Evolutionary conservation across 495 filamentous ascomycete species (phyloP), one percentile per base, ranked within the genome.

Genomic region (Jackrogersella minutella): DNA sequence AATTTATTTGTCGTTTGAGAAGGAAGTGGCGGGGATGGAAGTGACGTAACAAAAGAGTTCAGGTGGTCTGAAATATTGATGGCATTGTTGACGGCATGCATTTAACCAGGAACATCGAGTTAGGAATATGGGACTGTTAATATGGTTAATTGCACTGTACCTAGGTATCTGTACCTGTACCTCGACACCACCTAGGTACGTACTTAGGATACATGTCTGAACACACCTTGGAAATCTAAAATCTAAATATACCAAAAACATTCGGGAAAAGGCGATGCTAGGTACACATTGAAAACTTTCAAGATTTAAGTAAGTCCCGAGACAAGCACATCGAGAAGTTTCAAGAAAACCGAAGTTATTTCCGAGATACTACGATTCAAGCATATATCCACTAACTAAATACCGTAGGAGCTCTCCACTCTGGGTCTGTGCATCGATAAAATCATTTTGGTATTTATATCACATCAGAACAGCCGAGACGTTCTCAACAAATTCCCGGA

Each of bases 401-500:
- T 36, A 36, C 8, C 2, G 11, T 26, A 2, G 4, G n/a, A 49
- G 26, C 30, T 36, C 22, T 52, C 21, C 44, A 59, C 36, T 19
- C 19, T 39, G 26, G 49, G 50, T 39, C 59, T 55, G 50, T 55
- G 58, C 58, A 62, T 53, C 5, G 9, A 16, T 16, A n/a, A 63
- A 63, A 40, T 28, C 37, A 31, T 26, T 21, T 30, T 7, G 3
- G 26, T 30, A 30, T 7, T 30, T 30, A 30, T 30, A 30, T 31
- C 63, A 19, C 62, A 31, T 17, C 31, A 33, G 28, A 51, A 52
- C 24, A 33, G 31, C 33, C 37, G 37, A 60, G 14, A 40, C 14
- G 50, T n/a, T 43, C 17, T 58, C 55, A 60, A 69, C 59, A 44
- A 49, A 14, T 55, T 51, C 52, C 43, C n/a, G 2, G 44, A 28